Evolutionary conservation across 1,284 basidiomycete species (phyloP), one percentile per base, ranked within the genome.

Genomic region (Cutaneotrichosporon arboriforme): DNA sequence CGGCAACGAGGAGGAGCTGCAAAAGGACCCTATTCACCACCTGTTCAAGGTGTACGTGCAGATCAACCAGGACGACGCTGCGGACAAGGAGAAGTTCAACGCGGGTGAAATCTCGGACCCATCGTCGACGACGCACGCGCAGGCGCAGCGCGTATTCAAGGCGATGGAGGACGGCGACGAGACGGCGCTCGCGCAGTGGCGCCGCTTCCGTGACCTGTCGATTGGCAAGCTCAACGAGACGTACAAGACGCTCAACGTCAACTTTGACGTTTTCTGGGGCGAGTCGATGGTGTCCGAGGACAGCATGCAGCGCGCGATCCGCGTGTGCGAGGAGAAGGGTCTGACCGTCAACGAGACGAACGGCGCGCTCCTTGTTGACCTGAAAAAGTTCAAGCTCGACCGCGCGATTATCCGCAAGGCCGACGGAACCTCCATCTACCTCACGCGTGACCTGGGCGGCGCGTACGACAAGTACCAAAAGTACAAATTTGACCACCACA

Each of bases 401-500:
- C 90, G 87, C 70, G 87, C 91, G 8, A 88, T 98, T 55, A 80
- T 98, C 53, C 80, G 88, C 66, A 97, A 97, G 79, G 85, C 85
- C 67, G 94, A 98, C 67, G 94, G 94, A 21, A 97, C 94, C 7
- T 90, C 90, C 0, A 93, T 97, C 63, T 99, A 99, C 77, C 84
- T 98, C 59, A 97, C 93, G n/a, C 89, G 94, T 58, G 94, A 99
- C 76, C 90, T 98, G 59, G 94, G 86, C 42, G 94, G 86, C 42
- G 92, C 93, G 0, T 86, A 88, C 63, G 88, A 97, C 78, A 88
- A 94, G 61, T 91, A 86, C 78, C 85, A 90, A 63, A 85, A 88
- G 71, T 91, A 91, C 80, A 83, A 87, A 55, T 96, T 97, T 65
- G 92, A 98, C 83, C 97, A 97, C 79, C 94, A 97, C 88, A 88